Percentiles rank a stretch among this genome's conserved stretches.
Evolutionary conservation across 2,329 filamentous ascomycete genomes (phyloP).

Genomic region (Bipolaris sorokiniana): DNA sequence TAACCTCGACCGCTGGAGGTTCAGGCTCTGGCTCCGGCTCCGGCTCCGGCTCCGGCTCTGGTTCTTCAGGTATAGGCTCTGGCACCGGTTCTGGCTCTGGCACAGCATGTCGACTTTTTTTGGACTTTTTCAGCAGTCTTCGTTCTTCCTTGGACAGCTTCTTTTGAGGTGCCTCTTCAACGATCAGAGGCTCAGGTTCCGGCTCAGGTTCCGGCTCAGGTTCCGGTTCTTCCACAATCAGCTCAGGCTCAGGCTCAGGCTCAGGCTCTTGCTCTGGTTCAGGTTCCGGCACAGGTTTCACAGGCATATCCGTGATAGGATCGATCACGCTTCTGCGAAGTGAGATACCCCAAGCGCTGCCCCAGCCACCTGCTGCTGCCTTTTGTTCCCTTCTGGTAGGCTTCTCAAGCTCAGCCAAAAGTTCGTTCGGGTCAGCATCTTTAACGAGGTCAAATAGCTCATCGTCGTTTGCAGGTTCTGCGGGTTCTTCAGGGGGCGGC

Average conservation of each 20-base stretch:
- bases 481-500: constrained; percentile 21
- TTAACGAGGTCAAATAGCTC: constrained; percentile 45
- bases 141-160: constrained; percentile 12
- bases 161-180: constrained; percentile 21
- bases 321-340: constrained; percentile 54
- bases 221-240: constrained; percentile 30
- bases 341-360: constrained; percentile 54
- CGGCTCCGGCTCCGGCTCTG: constrained; percentile 19
- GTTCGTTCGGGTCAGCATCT: constrained; percentile 40
- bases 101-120: constrained; percentile 27
- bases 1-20: constrained; percentile 35
- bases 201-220: constrained; percentile 23
- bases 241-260: constrained; percentile 14
- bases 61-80: too few relatives aligned
- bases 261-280: constrained; percentile 15
- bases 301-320: constrained; percentile 35
- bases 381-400: constrained; percentile 38
- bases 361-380: constrained; percentile 40
- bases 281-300: constrained; percentile 18
- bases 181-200: constrained; percentile 36
- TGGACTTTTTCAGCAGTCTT: constrained; percentile 16
- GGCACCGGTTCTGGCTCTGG: constrained; percentile 13
- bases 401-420: constrained; percentile 48
- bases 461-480: constrained; percentile 32
- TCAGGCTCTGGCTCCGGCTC: constrained; percentile 36